Evolutionary conservation across 139 green algal species (phyloP).

Genomic region (Chlorella sp.): DNA sequence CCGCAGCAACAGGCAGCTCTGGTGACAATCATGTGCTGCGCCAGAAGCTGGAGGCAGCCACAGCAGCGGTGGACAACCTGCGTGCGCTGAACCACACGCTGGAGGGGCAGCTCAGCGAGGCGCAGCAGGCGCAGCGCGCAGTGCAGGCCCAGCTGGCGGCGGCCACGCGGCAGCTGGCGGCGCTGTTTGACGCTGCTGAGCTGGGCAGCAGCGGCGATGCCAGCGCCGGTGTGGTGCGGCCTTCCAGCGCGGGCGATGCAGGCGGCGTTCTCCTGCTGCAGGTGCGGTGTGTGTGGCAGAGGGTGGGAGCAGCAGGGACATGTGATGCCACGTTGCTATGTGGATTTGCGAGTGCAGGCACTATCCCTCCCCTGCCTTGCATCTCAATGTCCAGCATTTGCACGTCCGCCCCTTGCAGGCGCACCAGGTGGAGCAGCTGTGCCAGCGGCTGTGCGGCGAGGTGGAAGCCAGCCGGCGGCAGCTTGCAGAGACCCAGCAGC

Average conservation of each 20-base stretch:
- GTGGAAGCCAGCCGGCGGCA: background rate
- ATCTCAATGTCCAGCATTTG: too few species aligned
- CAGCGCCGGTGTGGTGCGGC: background rate
- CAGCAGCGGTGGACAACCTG: slow-evolving; percentile 4
- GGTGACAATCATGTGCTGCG: slow-evolving; percentile 7
- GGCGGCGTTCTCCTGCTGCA: slow-evolving; percentile 7
- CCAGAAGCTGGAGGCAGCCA: slow-evolving; percentile 21
- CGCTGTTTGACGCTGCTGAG: background rate
- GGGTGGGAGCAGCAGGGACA: too few species aligned
- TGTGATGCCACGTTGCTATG: too few species aligned
- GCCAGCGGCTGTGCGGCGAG: background rate
- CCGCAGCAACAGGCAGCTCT: background rate
- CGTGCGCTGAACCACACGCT: slow-evolving; percentile 10
- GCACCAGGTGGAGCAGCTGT: slow-evolving; percentile 11
- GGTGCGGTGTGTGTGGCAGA: too few species aligned
- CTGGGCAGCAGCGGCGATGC: background rate
- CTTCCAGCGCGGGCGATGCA: background rate
- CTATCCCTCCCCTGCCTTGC: too few species aligned
- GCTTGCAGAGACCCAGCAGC: background rate
- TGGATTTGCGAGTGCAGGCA: too few species aligned
- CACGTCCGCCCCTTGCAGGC: background rate
- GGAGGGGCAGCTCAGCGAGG: slow-evolving; percentile 23
- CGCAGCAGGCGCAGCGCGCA: slow-evolving; percentile 21
- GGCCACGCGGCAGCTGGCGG: background rate
- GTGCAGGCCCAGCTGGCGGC: slow-evolving; percentile 17